Evolutionary conservation across 2,329 filamentous ascomycete species (phyloP).

Genomic region (Truncatella angustata): DNA sequence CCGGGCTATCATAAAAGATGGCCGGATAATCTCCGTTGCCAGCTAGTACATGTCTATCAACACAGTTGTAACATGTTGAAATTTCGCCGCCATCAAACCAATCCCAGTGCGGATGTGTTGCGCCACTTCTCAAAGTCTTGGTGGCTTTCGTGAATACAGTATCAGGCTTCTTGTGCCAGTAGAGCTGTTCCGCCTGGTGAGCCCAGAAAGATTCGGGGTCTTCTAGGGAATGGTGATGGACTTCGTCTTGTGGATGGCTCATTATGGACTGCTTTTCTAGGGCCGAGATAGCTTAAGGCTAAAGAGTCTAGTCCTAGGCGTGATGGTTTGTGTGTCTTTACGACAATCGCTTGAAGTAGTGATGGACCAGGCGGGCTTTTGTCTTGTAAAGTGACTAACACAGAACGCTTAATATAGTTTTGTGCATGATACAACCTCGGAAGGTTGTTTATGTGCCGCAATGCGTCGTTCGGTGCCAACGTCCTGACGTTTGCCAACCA

Average conservation of each 20-base stretch:
- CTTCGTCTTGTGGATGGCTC: conserved; percentile 48
- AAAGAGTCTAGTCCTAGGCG: no score
- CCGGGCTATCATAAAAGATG: conserved; percentile 85
- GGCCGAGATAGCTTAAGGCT: background rate
- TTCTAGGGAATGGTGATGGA: conserved; percentile 57
- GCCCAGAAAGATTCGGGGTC: conserved; percentile 74
- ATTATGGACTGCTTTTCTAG: conserved; percentile 12
- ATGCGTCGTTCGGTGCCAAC: no score
- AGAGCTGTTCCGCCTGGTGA: conserved; percentile 68
- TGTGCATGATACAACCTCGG: no score
- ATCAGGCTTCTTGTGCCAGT: conserved; percentile 78
- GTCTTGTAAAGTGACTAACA: no score
- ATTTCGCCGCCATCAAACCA: conserved; percentile 92
- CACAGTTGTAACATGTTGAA: conserved; percentile 87
- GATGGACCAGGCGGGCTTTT: no score
- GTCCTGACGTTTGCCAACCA: no score
- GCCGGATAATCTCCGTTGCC: conserved; percentile 74
- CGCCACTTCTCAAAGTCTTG: conserved; percentile 62
- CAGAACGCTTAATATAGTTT: no score
- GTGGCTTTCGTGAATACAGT: conserved; percentile 57
- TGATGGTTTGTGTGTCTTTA: no score
- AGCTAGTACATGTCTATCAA: conserved; percentile 81
- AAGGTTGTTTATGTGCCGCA: no score
- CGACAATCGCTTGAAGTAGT: no score
- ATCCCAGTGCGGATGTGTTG: conserved; percentile 73